phyloP scores from a whole-genome alignment of 179 eudicot species.

The Gypsophila paniculata region DNA sequence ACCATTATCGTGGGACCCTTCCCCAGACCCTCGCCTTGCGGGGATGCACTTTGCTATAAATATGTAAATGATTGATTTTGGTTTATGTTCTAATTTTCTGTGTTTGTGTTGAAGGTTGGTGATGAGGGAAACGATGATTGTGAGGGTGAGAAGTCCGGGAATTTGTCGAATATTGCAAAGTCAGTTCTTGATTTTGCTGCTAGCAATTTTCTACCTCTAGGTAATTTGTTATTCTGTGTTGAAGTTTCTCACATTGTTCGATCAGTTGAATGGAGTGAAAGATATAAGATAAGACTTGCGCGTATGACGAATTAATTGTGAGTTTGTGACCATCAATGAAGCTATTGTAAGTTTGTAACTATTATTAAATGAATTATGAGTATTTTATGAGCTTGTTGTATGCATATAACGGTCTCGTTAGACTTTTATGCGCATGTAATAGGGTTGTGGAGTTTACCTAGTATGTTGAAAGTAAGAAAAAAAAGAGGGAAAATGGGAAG shows the following conservation, averaged over 20 bases:
- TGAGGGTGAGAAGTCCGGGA: conserved; percentile 10
- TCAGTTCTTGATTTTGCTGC: conserved; percentile 42
- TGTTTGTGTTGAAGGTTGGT: conserved; percentile 29
- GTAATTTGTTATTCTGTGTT: conserved; percentile 28
- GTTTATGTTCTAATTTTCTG: not conserved
- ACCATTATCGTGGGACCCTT: no score
- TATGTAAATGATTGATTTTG: not conserved
- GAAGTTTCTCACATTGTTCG: not conserved
- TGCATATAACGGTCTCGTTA: no score
- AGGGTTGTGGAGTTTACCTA: not conserved
- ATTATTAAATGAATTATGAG: no score
- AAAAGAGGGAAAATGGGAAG: no score
- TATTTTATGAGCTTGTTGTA: no score
- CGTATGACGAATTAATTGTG: no score
- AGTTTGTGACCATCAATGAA: no score
- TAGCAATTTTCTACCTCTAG: conserved; percentile 65
- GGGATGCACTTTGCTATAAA: no score
- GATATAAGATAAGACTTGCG: no score
- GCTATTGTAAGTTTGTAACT: no score
- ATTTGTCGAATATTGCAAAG: conserved; percentile 22
- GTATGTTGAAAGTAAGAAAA: no score
- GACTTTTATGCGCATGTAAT: not conserved
- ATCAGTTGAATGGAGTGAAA: not conserved
- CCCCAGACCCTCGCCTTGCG: no score
- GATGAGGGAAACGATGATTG: conserved; percentile 18